phyloP scores from a whole-genome alignment of 78 protist genomes.

The Dictyostelium purpureum region DNA sequence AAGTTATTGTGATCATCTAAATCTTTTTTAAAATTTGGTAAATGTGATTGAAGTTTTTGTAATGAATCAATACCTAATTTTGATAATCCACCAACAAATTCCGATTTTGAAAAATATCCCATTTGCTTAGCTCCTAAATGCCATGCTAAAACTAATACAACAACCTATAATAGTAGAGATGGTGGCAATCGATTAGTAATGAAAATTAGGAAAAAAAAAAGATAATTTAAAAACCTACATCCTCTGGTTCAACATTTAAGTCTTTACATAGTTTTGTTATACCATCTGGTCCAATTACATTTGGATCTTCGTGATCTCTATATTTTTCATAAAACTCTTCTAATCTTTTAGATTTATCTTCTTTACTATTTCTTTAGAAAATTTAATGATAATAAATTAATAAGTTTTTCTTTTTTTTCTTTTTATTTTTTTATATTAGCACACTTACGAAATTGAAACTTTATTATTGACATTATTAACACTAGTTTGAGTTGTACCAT shows the following conservation, averaged over 20 bases:
- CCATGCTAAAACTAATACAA: slow-evolving; percentile 78
- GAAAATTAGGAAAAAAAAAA: background rate
- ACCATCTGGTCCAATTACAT: slow-evolving; percentile 76
- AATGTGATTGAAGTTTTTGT: slow-evolving; percentile 28
- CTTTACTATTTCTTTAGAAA: background rate
- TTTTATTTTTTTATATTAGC: too few species aligned
- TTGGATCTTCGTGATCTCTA: slow-evolving; percentile 24
- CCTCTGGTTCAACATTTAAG: slow-evolving; percentile 57
- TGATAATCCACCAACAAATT: slow-evolving; percentile 50
- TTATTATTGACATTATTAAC: slow-evolving; percentile 13
- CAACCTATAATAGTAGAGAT: background rate
- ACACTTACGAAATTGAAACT: slow-evolving; percentile 12
- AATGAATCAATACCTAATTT: slow-evolving; percentile 53
- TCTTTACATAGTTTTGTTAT: slow-evolving; percentile 50
- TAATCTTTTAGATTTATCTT: slow-evolving; percentile 39
- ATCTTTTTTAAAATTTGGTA: slow-evolving; percentile 54
- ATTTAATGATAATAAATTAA: too few species aligned
- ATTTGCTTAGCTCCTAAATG: slow-evolving; percentile 57
- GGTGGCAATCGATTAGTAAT: background rate
- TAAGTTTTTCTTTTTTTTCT: too few species aligned
- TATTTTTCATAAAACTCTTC: slow-evolving; percentile 70
- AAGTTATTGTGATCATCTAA: slow-evolving; percentile 36
- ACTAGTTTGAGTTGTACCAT: background rate
- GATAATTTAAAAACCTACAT: background rate
- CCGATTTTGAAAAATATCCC: slow-evolving; percentile 58